Percentiles rank a stretch among this genome's conserved stretches.
Conservation (phyloP, 1,284 basidiomycete species). For the Ganoderma sinense region DNA sequence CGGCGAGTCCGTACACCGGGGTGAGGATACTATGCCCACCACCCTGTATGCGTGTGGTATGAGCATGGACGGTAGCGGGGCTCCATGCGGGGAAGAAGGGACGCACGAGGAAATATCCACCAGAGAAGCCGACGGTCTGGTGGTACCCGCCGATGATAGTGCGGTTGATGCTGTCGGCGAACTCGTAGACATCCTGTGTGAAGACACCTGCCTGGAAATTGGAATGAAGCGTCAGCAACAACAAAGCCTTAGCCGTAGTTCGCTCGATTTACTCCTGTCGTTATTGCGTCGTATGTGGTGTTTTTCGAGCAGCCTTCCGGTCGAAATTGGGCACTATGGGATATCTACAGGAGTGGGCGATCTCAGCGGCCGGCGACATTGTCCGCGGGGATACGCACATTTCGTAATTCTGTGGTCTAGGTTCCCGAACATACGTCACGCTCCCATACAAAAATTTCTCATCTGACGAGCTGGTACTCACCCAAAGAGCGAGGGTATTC, state of each 20-base stretch:
- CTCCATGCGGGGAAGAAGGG: background rate
- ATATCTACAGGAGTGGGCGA: conserved; percentile 24
- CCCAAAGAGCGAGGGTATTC: conserved; percentile 45
- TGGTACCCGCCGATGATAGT: conserved; percentile 43
- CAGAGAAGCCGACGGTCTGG: conserved; percentile 41
- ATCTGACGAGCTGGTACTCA: conserved; percentile 23
- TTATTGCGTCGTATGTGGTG: conserved; percentile 36
- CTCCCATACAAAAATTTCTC: background rate
- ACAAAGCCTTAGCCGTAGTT: background rate
- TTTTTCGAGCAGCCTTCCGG: conserved; percentile 33
- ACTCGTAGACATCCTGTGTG: conserved; percentile 41
- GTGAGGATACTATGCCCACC: conserved; percentile 56
- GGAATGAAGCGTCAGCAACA: background rate
- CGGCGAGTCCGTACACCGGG: conserved; percentile 44
- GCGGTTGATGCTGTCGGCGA: conserved; percentile 41
- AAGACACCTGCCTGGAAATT: conserved; percentile 37
- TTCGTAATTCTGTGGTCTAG: conserved; percentile 37
- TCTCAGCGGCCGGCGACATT: background rate
- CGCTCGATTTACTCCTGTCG: conserved; percentile 35
- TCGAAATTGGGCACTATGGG: conserved; percentile 31
- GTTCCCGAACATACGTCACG: background rate
- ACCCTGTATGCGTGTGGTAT: conserved; percentile 41
- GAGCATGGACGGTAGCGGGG: background rate
- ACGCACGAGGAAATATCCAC: conserved; percentile 41
- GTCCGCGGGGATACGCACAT: conserved; percentile 27